A percentile compares a stretch with the other conserved stretches of the same genome.
phyloP scores from a whole-genome alignment of 106 monocot genomes.

The Ottelia alismoides region DNA sequence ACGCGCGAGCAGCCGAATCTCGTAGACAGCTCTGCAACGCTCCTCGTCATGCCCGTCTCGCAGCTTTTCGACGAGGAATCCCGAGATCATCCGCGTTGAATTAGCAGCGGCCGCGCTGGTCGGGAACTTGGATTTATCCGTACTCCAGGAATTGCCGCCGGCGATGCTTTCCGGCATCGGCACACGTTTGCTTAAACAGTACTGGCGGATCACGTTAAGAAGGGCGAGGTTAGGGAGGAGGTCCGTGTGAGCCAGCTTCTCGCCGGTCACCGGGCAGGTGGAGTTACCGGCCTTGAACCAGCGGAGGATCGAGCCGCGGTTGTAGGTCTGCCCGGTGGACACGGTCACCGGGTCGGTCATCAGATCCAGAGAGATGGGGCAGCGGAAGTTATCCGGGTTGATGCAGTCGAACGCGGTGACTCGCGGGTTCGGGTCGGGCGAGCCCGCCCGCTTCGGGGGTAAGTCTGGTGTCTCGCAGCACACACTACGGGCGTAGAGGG shows the following conservation, averaged over 20 bases:
- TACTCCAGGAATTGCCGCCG: slow-evolving; percentile 6
- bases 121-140: slow-evolving; percentile 13
- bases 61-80: slow-evolving; percentile 29
- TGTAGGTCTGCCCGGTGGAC: slow-evolving; percentile 84
- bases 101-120: slow-evolving; percentile 19
- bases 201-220: slow-evolving; percentile 29
- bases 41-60: slow-evolving; percentile 13
- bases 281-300: slow-evolving; percentile 54
- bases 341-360: slow-evolving; percentile 85
- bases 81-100: slow-evolving; percentile 29
- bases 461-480: slow-evolving; percentile 25
- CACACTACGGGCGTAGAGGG: slow-evolving; percentile 47
- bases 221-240: slow-evolving; percentile 53
- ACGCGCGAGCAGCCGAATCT: slow-evolving; percentile 50
- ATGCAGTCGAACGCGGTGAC: slow-evolving; percentile 2
- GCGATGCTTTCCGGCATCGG: slow-evolving; percentile 2
- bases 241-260: slow-evolving; percentile 22
- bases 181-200: slow-evolving; percentile 20
- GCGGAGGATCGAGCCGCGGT: slow-evolving; percentile 50
- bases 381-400: slow-evolving; percentile 35
- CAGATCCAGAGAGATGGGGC: slow-evolving; percentile 80
- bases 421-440: neutral
- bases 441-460: neutral
- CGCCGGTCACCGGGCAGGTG: slow-evolving; percentile 77
- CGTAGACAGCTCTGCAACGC: slow-evolving; percentile 35